Base-by-base conservation (phyloP, 2,329 filamentous ascomycete species). In the Colletotrichum abscissum region DNA sequence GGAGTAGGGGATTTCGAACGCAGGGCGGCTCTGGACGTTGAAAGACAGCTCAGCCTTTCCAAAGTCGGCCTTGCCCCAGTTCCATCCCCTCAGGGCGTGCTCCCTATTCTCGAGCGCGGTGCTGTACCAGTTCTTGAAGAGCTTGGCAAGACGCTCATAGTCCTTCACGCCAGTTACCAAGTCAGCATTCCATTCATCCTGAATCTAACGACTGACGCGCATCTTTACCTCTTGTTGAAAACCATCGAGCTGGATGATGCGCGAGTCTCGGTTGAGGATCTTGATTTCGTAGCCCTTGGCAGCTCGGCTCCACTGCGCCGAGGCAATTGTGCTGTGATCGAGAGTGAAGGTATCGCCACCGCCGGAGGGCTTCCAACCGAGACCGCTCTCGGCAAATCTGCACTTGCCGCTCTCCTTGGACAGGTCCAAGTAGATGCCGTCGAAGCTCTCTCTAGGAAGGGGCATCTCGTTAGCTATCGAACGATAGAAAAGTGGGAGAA, bases 61-160 rank as follows among this genome's bases (percentile, higher is more conserved):
- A 81, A 99, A 98, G 79, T 99, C 97, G 76, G 95, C 94, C 85
- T 98, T 99, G 79, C 97, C 97, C 97, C 97, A 99, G 83, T 99
- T 99, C 97, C 97, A 99, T 69, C 97, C 97, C 78, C 97, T 92
- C 72, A 99, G 87, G 28, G 97, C 95, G 83, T 98, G 97, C 84
- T 99, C 97, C 83, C 94, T 95, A 82, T 91, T 94, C 82, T 98
- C 95, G 72, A 99, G 89, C 79, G 92, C 95, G 79, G 97, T 93
- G 85, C 95, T 97, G 85, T 98, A 99, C 94, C 96, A 98, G 80
- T 96, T 94, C 86, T 98, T 98, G 89, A 99, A 98, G 77, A 97
- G 91, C 82, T 98, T 98, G 84, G 88, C 90, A 16, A 98, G 87
- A 68, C 97, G 94, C 77, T 99, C 97, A 78, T 95, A 94, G 82